Evolutionary conservation across 306 rosid genomes (phyloP).

Genomic region (Medicago lupulina): DNA sequence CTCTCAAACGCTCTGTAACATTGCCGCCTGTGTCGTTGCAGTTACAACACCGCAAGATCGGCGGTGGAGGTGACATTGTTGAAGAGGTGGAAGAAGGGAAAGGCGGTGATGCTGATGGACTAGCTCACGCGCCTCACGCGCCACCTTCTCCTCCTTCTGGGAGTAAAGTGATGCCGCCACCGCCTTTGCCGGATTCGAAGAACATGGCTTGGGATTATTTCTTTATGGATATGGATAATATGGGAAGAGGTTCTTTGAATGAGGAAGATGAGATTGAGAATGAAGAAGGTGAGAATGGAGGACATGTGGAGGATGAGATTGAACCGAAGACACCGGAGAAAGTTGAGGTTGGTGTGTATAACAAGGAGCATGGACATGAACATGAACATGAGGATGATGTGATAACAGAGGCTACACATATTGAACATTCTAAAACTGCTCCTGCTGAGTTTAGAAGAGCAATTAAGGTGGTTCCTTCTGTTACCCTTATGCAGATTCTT

Average conservation of each 20-base stretch:
- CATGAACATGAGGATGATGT: slow-evolving; percentile 19
- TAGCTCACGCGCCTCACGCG: slow-evolving; percentile 28
- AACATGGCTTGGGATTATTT: slow-evolving; percentile 85
- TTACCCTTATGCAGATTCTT: slow-evolving; percentile 62
- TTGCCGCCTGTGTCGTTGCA: slow-evolving; percentile 68
- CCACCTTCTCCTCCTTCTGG: slow-evolving; percentile 46
- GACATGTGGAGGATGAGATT: slow-evolving; percentile 45
- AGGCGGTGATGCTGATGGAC: slow-evolving; percentile 28
- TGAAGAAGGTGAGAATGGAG: slow-evolving; percentile 43
- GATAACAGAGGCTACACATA: slow-evolving; percentile 47
- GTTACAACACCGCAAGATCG: slow-evolving; percentile 34
- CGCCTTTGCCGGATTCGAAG: slow-evolving; percentile 71
- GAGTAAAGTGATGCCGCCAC: slow-evolving; percentile 59
- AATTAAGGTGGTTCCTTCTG: slow-evolving; percentile 49
- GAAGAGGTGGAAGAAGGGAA: slow-evolving; percentile 53
- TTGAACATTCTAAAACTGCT: slow-evolving; percentile 73
- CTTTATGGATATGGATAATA: slow-evolving; percentile 54
- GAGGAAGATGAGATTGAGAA: slow-evolving; percentile 51
- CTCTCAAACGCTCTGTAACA: slow-evolving; percentile 66
- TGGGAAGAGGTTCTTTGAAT: slow-evolving; percentile 61
- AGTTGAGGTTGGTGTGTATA: slow-evolving; percentile 35
- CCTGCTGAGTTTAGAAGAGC: slow-evolving; percentile 71
- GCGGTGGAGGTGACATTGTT: slow-evolving; percentile 41
- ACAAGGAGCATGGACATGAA: neutral
- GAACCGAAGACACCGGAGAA: slow-evolving; percentile 87